Evolutionary conservation across 495 filamentous ascomycete species (phyloP), one percentile per base, ranked within the genome.

Genomic region (Neurospora discreta): DNA sequence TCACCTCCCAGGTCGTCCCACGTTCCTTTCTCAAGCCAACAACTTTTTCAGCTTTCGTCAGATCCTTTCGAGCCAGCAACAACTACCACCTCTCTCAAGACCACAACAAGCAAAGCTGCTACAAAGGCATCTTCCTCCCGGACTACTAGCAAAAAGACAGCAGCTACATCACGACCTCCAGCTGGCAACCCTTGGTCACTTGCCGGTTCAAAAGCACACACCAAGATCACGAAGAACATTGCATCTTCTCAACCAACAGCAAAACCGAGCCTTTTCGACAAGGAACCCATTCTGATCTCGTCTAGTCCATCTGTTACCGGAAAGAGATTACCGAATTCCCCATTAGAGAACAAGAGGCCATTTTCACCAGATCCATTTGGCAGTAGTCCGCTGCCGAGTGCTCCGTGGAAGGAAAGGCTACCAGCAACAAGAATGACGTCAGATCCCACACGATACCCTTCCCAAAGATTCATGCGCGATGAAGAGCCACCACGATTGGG

Each of bases 171-270:
- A 69, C 67, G 20, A 26, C 71, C 38, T 40, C 73, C 78, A 41
- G 60, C 77, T 1, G 77, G 36, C 68, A 84, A 83, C 69, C 81
- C 84, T 11, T 85, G 84, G 84, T 82, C 80, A 20, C 75, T 84
- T 41, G 78, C 83, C 23, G 74, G 79, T 78, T 83, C 80, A 79
- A 80, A 80, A 71, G 71, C 26, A 73, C 82, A 73, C 74, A 74
- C 78, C 58, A 82, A 75, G 71, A 70, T 73, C 70, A 77, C 75
- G 73, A 78, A 75, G 60, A 43, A 70, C 26, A 73, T 69, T 68
- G 1, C 70, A 41, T 30, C 69, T 69, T 42, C 72, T 58, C 69
- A 75, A 52, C 52, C 74, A 70, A 41, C 46, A 11, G 23, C 13
- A 26, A 60, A 60, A 9, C 0, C 20, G 20, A 75, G 71, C 39